Evolutionary conservation across 345 rosid genomes (phyloP).

Genomic region (Populus euphratica): DNA sequence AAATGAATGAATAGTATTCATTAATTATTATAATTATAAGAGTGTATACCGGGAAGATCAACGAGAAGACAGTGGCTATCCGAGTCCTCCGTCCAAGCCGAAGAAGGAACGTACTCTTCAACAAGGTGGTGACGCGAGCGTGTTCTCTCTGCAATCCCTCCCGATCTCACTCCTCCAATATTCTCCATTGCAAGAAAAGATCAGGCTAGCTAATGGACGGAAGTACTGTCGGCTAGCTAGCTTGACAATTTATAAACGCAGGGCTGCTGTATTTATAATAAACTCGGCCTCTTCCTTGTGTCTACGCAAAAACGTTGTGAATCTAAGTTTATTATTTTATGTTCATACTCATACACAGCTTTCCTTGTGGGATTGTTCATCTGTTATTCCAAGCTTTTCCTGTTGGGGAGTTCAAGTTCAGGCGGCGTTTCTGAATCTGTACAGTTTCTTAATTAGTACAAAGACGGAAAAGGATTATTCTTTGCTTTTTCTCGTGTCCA

Average conservation of each 20-base stretch:
- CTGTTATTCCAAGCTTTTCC: slow-evolving; percentile 23
- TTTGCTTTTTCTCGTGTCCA: slow-evolving; percentile 26
- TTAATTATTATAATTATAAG: background rate
- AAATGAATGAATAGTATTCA: background rate
- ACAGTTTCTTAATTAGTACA: background rate
- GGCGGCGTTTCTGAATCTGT: background rate
- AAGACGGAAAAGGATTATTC: slow-evolving; percentile 8
- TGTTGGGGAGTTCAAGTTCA: background rate
- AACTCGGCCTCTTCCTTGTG: background rate
- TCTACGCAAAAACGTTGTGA: background rate
- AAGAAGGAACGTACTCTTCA: slow-evolving; percentile 36
- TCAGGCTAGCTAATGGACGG: background rate
- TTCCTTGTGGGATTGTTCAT: background rate
- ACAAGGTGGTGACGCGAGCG: slow-evolving; percentile 9
- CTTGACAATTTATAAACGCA: background rate
- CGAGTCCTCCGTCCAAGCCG: slow-evolving; percentile 47
- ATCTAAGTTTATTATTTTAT: background rate
- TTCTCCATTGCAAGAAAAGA: slow-evolving; percentile 19
- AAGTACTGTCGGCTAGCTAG: background rate
- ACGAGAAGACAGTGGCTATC: slow-evolving; percentile 40
- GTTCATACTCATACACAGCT: background rate
- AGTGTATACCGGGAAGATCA: slow-evolving; percentile 50
- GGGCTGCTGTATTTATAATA: background rate
- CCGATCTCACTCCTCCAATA: slow-evolving; percentile 2
- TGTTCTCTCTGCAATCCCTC: background rate